Percentiles rank a stretch among this genome's conserved stretches.
These are phyloP conservation scores for Podospora anserina DNA, from an alignment of 495 filamentous ascomycete species.

Conservation along the genomic window DNA sequence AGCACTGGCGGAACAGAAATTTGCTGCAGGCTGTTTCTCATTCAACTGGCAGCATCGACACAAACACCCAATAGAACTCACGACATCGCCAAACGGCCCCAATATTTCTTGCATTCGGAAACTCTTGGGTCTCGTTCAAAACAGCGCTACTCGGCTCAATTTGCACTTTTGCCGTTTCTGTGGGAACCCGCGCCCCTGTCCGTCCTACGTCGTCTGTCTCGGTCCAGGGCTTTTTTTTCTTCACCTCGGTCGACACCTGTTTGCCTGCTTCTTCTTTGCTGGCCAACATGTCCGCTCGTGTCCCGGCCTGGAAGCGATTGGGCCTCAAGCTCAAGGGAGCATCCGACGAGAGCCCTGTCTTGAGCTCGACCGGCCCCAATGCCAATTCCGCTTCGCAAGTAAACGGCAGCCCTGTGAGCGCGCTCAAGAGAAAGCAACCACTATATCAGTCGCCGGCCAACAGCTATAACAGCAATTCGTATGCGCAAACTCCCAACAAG, in stretches of 20 bases:
- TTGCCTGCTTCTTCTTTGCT: constrained; percentile 13
- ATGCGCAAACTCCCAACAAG: constrained; percentile 36
- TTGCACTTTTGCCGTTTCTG: constrained; percentile 13
- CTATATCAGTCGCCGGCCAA: constrained; percentile 7
- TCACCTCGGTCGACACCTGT: not conserved
- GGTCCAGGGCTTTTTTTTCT: constrained; percentile 5
- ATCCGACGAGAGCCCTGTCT: constrained; percentile 48
- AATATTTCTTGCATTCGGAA: not conserved
- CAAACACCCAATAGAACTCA: constrained; percentile 30
- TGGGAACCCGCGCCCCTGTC: constrained; percentile 12
- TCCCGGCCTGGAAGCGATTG: constrained; percentile 75
- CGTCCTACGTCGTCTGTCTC: constrained; percentile 1
- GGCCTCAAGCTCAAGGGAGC: constrained; percentile 67
- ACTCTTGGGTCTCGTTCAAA: not conserved
- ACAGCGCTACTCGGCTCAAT: constrained; percentile 10
- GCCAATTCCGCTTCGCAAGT: constrained; percentile 17
- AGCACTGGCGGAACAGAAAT: constrained; percentile 34
- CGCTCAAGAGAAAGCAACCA: constrained; percentile 36
- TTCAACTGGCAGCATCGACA: constrained; percentile 20
- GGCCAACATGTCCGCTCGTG: constrained; percentile 39
- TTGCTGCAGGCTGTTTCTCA: constrained; percentile 28
- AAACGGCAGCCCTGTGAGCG: constrained; percentile 31
- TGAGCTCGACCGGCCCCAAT: constrained; percentile 21
- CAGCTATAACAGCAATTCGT: constrained; percentile 18
- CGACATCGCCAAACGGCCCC: not conserved